These are phyloP conservation scores for Clonostachys rosea DNA, from an alignment of 2,329 filamentous ascomycete genomes.

Conservation along the genomic window DNA sequence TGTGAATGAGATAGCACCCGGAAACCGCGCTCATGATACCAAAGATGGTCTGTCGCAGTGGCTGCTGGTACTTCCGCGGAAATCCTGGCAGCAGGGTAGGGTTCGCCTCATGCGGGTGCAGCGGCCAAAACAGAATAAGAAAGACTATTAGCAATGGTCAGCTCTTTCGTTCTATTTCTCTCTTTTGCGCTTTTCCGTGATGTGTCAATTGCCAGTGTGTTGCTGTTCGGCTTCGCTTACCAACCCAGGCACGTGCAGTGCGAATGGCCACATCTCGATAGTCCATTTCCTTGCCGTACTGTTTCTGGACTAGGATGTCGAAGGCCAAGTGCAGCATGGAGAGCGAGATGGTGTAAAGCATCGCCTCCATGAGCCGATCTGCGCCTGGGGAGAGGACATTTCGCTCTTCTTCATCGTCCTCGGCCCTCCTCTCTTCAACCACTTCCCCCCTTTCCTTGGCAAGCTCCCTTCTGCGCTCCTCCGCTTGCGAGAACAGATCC, in stretches of 20 bases:
- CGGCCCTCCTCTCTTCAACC: conserved; percentile 14
- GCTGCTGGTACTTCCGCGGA: conserved; percentile 35
- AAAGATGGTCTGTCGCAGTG: conserved; percentile 58
- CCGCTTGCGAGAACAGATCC: conserved; percentile 48
- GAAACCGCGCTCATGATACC: conserved; percentile 52
- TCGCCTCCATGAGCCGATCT: conserved; percentile 49
- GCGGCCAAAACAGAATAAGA: conserved; percentile 46
- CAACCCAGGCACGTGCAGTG: conserved; percentile 44
- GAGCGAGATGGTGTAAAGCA: conserved; percentile 58
- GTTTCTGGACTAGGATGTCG: conserved; percentile 73
- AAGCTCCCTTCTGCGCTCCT: conserved; percentile 22
- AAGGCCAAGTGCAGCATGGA: conserved; percentile 72
- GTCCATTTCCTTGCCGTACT: conserved; percentile 65
- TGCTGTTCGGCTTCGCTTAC: conserved; percentile 24
- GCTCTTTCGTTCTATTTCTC: background rate
- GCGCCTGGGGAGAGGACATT: conserved; percentile 32
- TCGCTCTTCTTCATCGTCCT: conserved; percentile 20
- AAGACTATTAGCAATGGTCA: conserved; percentile 36
- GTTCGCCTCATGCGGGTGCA: conserved; percentile 48
- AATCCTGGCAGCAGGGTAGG: conserved; percentile 45
- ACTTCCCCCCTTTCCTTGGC: conserved; percentile 6
- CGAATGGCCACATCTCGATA: conserved; percentile 53
- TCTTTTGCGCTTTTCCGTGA: background rate
- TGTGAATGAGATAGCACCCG: conserved; percentile 77
- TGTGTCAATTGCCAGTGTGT: background rate